Evolutionary conservation across 2,329 filamentous ascomycete genomes (phyloP).

Genomic region (Trichoderma sp.): DNA sequence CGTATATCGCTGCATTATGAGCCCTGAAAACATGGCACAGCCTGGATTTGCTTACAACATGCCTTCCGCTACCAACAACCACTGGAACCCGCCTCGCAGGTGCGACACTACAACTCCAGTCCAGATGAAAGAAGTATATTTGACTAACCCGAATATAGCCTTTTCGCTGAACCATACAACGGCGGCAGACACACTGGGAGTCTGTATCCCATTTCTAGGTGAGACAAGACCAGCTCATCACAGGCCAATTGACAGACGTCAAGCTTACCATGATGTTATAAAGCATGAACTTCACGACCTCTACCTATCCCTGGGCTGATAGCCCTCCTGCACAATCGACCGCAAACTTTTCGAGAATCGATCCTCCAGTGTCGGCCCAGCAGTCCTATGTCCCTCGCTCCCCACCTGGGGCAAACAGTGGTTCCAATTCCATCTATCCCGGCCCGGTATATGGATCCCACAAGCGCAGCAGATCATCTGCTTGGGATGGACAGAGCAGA

Average conservation of each 20-base stretch:
- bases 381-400: conserved; percentile 50
- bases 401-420: conserved; percentile 46
- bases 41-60: conserved; percentile 54
- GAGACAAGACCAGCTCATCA: conserved; percentile 36
- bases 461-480: conserved; percentile 39
- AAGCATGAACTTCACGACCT: conserved; percentile 51
- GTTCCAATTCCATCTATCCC: conserved; percentile 31
- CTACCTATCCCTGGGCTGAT: conserved; percentile 39
- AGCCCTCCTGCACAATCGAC: conserved; percentile 35
- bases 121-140: background rate
- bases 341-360: conserved; percentile 45
- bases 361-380: conserved; percentile 46
- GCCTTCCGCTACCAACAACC: conserved; percentile 51
- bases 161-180: conserved; percentile 39
- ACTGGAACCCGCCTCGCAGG: conserved; percentile 58
- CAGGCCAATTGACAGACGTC: conserved; percentile 6
- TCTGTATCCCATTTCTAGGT: conserved; percentile 46
- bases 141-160: conserved; percentile 35
- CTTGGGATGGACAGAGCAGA: conserved; percentile 54
- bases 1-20: conserved; percentile 38
- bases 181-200: conserved; percentile 44
- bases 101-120: conserved; percentile 44
- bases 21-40: conserved; percentile 50
- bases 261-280: conserved; percentile 41
- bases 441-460: conserved; percentile 28